Percentiles rank a stretch among this genome's conserved stretches.
Conservation (phyloP, 2,329 filamentous ascomycete genomes). For the Davidsoniella neocaledoniae region DNA sequence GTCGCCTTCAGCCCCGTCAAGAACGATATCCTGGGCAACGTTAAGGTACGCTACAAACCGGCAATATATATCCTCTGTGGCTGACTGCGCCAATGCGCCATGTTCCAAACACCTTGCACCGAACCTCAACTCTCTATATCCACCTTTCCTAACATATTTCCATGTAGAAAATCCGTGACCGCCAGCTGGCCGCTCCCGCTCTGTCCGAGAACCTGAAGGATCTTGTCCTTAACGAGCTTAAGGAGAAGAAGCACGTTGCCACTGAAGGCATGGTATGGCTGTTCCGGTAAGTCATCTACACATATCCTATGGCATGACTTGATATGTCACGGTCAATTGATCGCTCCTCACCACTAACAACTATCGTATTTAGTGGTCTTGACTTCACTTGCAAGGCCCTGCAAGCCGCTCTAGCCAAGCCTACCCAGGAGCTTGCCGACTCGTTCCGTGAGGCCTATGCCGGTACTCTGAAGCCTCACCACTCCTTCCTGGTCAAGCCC, state of each 20-base stretch:
- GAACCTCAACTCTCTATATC: constrained; percentile 13
- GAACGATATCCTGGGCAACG: constrained; percentile 76
- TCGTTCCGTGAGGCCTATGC: constrained; percentile 81
- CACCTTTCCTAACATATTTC: background rate
- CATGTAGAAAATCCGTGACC: constrained; percentile 68
- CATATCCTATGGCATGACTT: background rate
- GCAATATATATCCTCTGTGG: background rate
- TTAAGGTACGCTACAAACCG: constrained; percentile 46
- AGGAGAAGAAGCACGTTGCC: constrained; percentile 73
- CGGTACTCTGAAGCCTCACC: constrained; percentile 77
- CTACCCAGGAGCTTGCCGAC: constrained; percentile 56
- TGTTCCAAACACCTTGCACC: background rate
- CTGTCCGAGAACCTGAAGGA: constrained; percentile 75
- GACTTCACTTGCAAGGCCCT: constrained; percentile 86
- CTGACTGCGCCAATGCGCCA: background rate
- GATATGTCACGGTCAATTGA: background rate
- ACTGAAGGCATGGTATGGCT: constrained; percentile 88
- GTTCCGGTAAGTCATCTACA: constrained; percentile 43
- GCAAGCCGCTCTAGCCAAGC: constrained; percentile 53
- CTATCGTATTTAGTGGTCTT: constrained; percentile 47
- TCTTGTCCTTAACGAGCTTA: constrained; percentile 73
- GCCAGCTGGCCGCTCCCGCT: constrained; percentile 58
- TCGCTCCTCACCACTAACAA: constrained; percentile 5
- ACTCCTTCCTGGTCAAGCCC: constrained; percentile 77
- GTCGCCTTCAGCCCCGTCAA: constrained; percentile 83